Conservation (phyloP, 2,329 filamentous ascomycete species). For the Aspergillus sp. region DNA sequence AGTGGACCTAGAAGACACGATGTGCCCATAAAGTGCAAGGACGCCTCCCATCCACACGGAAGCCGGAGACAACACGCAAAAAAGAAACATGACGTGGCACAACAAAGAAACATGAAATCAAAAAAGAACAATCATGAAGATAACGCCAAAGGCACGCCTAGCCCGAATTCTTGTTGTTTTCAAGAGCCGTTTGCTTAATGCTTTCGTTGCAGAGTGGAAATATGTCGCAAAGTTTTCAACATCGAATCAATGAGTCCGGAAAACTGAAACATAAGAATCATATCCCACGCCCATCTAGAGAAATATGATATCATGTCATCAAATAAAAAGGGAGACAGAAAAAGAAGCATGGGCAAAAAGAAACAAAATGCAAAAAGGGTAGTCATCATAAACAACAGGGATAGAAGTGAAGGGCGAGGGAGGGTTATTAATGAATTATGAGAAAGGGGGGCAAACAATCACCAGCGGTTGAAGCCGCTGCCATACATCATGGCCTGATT, state of each 20-base stretch:
- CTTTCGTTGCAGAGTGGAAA: constrained; percentile 30
- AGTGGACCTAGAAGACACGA: constrained; percentile 35
- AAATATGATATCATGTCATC: constrained; percentile 39
- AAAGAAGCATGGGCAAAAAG: constrained; percentile 13
- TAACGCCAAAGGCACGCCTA: constrained; percentile 39
- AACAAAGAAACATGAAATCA: constrained; percentile 22
- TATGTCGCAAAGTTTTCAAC: constrained; percentile 29
- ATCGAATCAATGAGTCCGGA: constrained; percentile 25
- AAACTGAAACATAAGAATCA: constrained; percentile 22
- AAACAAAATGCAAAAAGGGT: constrained; percentile 29
- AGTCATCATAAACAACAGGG: constrained; percentile 25
- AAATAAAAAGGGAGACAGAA: constrained; percentile 26
- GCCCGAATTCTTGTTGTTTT: constrained; percentile 34
- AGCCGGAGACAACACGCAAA: constrained; percentile 13
- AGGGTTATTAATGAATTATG: constrained; percentile 26
- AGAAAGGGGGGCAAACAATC: constrained; percentile 34
- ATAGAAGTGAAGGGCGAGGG: constrained; percentile 17
- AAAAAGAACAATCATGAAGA: constrained; percentile 28
- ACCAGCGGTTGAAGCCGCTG: constrained; percentile 70
- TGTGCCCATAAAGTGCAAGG: constrained; percentile 38
- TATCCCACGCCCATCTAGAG: constrained; percentile 29
- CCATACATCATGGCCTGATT: constrained; percentile 78
- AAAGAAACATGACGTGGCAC: constrained; percentile 24
- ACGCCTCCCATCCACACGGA: constrained; percentile 30
- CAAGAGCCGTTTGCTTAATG: constrained; percentile 39